These are phyloP conservation scores for Pythium apleroticum DNA, from an alignment of 352 stramenopile genomes.

Conservation along the genomic window DNA sequence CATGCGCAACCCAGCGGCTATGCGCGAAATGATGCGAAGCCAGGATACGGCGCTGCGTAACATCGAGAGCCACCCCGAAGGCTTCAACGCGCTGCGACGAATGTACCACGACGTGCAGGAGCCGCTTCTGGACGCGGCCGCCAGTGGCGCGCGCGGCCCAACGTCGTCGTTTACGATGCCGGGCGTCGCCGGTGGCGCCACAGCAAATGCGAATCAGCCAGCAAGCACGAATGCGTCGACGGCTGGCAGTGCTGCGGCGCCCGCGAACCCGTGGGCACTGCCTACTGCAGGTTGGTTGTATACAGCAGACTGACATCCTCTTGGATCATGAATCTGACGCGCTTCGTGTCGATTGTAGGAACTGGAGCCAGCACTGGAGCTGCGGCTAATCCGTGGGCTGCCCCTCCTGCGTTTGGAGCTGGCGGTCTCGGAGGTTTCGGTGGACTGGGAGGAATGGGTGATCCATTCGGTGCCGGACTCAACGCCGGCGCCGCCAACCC, in stretches of 20 bases:
- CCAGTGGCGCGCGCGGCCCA: constrained; percentile 46
- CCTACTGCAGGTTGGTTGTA: constrained; percentile 5
- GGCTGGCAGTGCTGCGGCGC: constrained; percentile 4
- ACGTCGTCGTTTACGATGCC: constrained; percentile 85
- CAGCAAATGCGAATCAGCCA: constrained; percentile 22
- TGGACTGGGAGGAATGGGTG: constrained; percentile 8
- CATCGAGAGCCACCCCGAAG: constrained; percentile 97
- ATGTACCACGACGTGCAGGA: constrained; percentile 96
- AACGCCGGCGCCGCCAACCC: constrained; percentile 41
- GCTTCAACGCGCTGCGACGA: constrained; percentile 95
- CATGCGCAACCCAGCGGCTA: constrained; percentile 95
- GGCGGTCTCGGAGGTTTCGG: constrained; percentile 29
- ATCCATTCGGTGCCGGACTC: constrained; percentile 19
- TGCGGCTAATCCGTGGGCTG: constrained; percentile 57
- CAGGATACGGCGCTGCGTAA: constrained; percentile 97
- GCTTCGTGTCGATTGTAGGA: neutral
- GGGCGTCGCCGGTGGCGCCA: constrained; percentile 53
- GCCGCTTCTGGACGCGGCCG: constrained; percentile 92
- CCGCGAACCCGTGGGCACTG: constrained; percentile 63
- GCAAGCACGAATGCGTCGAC: constrained; percentile 19
- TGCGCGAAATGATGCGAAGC: constrained; percentile 96
- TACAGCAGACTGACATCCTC: neutral
- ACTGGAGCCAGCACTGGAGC: constrained; percentile 2
- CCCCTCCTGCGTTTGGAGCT: constrained; percentile 11
- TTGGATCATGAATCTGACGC: neutral